Conservation (phyloP, 2,329 filamentous ascomycete species). For the Monilinia aucupariae region DNA sequence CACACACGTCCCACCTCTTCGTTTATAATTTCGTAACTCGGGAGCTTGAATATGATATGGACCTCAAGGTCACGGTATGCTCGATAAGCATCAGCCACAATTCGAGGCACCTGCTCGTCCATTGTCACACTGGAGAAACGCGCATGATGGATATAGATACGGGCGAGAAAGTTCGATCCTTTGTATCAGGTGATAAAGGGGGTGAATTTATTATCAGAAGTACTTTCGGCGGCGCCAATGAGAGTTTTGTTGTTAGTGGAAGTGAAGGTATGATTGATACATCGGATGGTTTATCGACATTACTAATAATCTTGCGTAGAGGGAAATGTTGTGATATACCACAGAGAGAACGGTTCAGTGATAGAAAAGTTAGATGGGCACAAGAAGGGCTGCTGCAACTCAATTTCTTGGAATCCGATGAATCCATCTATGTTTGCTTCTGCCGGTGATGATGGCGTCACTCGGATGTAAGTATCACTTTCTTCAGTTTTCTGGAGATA, state of each 20-base stretch:
- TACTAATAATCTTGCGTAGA: conserved; percentile 38
- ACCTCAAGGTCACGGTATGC: conserved; percentile 63
- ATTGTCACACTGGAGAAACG: conserved; percentile 70
- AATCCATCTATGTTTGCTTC: conserved; percentile 83
- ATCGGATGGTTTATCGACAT: neutral
- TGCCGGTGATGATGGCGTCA: conserved; percentile 78
- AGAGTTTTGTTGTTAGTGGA: conserved; percentile 86
- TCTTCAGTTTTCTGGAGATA: neutral
- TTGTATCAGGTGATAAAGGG: conserved; percentile 69
- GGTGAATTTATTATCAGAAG: conserved; percentile 75
- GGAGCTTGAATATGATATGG: conserved; percentile 69
- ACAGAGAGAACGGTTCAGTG: conserved; percentile 71
- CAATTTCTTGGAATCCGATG: conserved; percentile 81
- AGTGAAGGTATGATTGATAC: conserved; percentile 68
- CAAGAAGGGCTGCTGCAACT: conserved; percentile 69
- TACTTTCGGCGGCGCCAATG: conserved; percentile 80
- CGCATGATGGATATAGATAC: conserved; percentile 73
- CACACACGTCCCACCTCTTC: conserved; percentile 63
- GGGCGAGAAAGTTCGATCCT: conserved; percentile 61
- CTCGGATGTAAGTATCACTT: conserved; percentile 69
- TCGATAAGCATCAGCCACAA: conserved; percentile 78
- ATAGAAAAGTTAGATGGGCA: conserved; percentile 77
- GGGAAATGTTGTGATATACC: conserved; percentile 78
- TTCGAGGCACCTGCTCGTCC: conserved; percentile 75
- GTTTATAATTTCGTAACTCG: conserved; percentile 76